Evolutionary conservation across 2,329 filamentous ascomycete species (phyloP).

Genomic region (Rhinocladiella mackenziei): DNA sequence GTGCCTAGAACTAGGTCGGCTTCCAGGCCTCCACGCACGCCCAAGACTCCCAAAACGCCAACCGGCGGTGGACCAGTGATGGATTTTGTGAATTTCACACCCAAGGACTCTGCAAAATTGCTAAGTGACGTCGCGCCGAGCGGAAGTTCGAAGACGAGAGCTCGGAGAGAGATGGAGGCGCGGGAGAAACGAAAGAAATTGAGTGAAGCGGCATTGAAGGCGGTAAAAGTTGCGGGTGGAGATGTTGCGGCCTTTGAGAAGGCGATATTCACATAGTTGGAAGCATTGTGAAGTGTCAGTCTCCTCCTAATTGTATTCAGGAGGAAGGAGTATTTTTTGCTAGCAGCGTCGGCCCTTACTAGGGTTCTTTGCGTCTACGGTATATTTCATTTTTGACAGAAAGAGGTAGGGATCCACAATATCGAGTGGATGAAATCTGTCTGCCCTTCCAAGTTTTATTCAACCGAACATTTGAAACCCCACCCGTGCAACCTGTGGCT

Average conservation of each 20-base stretch:
- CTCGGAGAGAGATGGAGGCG: slow-evolving; percentile 83
- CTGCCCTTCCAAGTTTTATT: too few relatives aligned
- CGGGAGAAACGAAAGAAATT: slow-evolving; percentile 62
- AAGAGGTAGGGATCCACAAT: too few relatives aligned
- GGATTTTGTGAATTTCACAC: slow-evolving; percentile 84
- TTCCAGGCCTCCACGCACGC: slow-evolving; percentile 23
- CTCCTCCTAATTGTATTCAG: too few relatives aligned
- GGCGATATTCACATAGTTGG: slow-evolving; percentile 22
- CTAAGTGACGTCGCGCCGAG: slow-evolving; percentile 88
- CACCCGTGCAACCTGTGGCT: too few relatives aligned
- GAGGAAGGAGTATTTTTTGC: too few relatives aligned
- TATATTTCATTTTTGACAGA: too few relatives aligned
- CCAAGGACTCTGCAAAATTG: slow-evolving; percentile 70
- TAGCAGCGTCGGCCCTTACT: too few relatives aligned
- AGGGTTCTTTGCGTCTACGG: too few relatives aligned
- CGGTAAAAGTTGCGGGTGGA: slow-evolving; percentile 44
- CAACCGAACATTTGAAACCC: too few relatives aligned
- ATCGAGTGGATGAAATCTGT: too few relatives aligned
- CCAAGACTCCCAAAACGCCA: slow-evolving; percentile 33
- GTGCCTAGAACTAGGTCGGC: slow-evolving; percentile 24
- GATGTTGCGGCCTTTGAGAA: slow-evolving; percentile 40
- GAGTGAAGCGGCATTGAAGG: slow-evolving; percentile 32
- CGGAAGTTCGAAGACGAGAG: slow-evolving; percentile 90
- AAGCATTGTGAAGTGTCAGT: too few relatives aligned
- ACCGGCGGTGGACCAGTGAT: slow-evolving; percentile 28